phyloP scores from a whole-genome alignment of 352 stramenopile genomes.

The Pythium volutum region DNA sequence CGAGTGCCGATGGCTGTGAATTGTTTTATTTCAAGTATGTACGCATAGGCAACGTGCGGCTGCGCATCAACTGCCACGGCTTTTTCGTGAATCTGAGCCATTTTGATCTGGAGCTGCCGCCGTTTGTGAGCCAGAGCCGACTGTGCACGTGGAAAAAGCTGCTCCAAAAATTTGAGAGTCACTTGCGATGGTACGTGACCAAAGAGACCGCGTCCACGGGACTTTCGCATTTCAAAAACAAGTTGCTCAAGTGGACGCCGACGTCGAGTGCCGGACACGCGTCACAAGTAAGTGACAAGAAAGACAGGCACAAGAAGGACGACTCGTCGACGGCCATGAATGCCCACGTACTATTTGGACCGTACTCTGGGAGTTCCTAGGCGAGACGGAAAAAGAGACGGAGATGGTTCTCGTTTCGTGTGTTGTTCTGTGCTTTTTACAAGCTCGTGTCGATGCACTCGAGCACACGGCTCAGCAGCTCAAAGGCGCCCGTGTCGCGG shows the following conservation, averaged over 20 bases:
- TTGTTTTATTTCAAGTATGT: conserved; percentile 89
- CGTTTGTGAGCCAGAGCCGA: conserved; percentile 78
- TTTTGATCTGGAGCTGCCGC: conserved; percentile 75
- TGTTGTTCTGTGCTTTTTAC: conserved; percentile 9
- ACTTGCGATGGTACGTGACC: conserved; percentile 80
- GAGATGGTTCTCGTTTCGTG: background rate
- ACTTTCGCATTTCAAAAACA: conserved; percentile 86
- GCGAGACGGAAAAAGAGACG: background rate
- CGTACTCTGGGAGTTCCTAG: conserved; percentile 48
- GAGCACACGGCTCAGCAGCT: conserved; percentile 63
- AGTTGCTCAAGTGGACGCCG: conserved; percentile 77
- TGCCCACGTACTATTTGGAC: conserved; percentile 70
- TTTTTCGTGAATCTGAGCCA: conserved; percentile 85
- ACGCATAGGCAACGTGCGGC: conserved; percentile 68
- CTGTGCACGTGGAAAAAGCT: conserved; percentile 82
- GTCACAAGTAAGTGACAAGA: conserved; percentile 42
- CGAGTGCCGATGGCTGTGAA: conserved; percentile 54
- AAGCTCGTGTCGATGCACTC: conserved; percentile 56
- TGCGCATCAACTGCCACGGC: conserved; percentile 82
- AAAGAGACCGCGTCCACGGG: conserved; percentile 80
- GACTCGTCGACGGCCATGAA: conserved; percentile 58
- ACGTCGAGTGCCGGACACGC: no score
- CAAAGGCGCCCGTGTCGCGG: conserved; percentile 72
- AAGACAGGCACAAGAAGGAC: conserved; percentile 62
- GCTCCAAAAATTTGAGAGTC: conserved; percentile 78